Conservation (phyloP, 352 stramenopile species). For the Halophytophthora polymorphica region DNA sequence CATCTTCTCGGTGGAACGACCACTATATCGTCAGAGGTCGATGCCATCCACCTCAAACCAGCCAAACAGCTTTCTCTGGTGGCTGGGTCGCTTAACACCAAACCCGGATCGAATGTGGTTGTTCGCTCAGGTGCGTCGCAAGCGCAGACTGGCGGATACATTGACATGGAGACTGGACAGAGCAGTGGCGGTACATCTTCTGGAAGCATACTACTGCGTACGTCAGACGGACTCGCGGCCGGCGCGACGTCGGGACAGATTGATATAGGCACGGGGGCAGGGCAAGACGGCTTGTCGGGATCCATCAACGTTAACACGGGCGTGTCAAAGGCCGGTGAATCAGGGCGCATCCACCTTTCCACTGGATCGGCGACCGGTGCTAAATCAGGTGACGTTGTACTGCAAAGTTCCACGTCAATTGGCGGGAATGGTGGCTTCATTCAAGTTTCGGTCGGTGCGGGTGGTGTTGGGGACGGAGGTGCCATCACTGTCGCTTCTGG, state of each 20-base stretch:
- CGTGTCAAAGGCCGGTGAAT: conserved; percentile 8
- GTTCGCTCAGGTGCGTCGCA: conserved; percentile 37
- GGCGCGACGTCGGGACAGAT: conserved; percentile 18
- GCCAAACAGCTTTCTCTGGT: conserved; percentile 28
- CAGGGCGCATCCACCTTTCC: conserved; percentile 17
- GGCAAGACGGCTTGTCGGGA: conserved; percentile 14
- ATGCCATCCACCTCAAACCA: conserved; percentile 27
- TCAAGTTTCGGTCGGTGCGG: conserved; percentile 10
- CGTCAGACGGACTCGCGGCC: conserved; percentile 15
- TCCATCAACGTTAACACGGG: conserved; percentile 18
- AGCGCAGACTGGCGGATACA: conserved; percentile 32
- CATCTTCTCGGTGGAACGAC: conserved; percentile 35
- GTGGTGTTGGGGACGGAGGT: conserved; percentile 9
- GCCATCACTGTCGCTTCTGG: conserved; percentile 11
- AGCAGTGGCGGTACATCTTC: conserved; percentile 28
- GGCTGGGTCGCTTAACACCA: conserved; percentile 34
- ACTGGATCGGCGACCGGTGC: conserved; percentile 7
- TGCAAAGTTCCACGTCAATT: conserved; percentile 9
- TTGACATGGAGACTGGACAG: conserved; percentile 31
- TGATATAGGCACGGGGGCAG: conserved; percentile 18
- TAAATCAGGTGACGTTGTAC: conserved; percentile 18
- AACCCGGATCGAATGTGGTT: conserved; percentile 30
- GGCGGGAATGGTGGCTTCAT: conserved; percentile 13
- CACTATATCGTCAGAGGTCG: conserved; percentile 41
- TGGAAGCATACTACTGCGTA: conserved; percentile 19